A percentile compares a stretch with the other conserved stretches of the same genome.
phyloP scores from a whole-genome alignment of 2,329 filamentous ascomycete genomes.

The Endothia cerciana region DNA sequence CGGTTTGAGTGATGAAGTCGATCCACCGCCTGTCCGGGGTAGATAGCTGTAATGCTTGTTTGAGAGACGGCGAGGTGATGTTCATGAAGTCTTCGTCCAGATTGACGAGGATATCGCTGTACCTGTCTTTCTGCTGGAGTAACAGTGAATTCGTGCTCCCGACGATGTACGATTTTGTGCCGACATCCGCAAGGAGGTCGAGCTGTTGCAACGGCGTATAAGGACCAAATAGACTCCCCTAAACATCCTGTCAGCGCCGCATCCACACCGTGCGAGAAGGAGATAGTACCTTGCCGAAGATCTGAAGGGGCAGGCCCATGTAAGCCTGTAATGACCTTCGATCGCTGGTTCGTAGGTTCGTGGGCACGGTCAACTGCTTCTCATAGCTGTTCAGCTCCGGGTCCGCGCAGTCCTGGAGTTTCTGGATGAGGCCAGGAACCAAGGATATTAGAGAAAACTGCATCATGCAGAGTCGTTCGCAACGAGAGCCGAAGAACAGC shows the following conservation, averaged over 20 bases:
- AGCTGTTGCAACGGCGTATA: conserved; percentile 97
- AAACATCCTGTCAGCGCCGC: conserved; percentile 24
- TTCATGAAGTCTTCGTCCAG: conserved; percentile 87
- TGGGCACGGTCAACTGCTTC: conserved; percentile 73
- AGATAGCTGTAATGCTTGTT: conserved; percentile 75
- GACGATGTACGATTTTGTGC: conserved; percentile 96
- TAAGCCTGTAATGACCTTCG: conserved; percentile 86
- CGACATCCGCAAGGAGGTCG: conserved; percentile 88
- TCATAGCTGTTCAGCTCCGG: conserved; percentile 89
- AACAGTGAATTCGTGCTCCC: conserved; percentile 95
- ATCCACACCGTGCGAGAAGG: conserved; percentile 14
- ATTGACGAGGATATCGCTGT: conserved; percentile 95
- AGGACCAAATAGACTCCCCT: conserved; percentile 93
- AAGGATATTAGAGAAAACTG: conserved; percentile 96
- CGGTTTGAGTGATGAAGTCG: conserved; percentile 88
- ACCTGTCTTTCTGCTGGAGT: conserved; percentile 90
- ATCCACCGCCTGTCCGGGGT: conserved; percentile 94
- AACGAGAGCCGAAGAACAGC: conserved; percentile 97
- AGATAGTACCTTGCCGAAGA: conserved; percentile 79
- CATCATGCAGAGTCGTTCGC: conserved; percentile 95
- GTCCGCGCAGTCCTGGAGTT: conserved; percentile 92
- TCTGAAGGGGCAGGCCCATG: conserved; percentile 91
- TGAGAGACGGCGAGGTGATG: conserved; percentile 79
- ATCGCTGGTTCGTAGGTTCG: conserved; percentile 89
- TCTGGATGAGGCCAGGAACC: conserved; percentile 88